Conservation (phyloP, 1,284 basidiomycete genomes). For the Retiboletus flavoniger region DNA sequence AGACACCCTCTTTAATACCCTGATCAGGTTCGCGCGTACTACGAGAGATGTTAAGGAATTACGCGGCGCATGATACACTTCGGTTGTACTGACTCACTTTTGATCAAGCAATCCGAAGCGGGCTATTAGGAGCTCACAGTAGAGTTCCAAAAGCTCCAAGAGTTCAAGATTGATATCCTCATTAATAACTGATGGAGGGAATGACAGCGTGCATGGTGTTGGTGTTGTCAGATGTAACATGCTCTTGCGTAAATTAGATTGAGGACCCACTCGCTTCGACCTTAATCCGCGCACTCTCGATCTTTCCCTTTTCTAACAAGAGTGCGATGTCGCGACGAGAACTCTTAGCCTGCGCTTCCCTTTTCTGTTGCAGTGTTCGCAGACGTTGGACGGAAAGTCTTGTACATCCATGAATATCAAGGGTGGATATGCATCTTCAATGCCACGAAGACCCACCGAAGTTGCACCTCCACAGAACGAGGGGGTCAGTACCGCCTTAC, state of each 20-base stretch:
- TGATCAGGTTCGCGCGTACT: conserved; percentile 84
- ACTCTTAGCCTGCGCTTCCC: conserved; percentile 86
- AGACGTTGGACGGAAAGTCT: conserved; percentile 91
- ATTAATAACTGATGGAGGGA: conserved; percentile 62
- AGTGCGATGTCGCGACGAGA: conserved; percentile 77
- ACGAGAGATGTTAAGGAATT: conserved; percentile 3
- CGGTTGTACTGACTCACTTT: conserved; percentile 48
- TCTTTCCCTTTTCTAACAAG: conserved; percentile 74
- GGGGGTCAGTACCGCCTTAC: conserved; percentile 6
- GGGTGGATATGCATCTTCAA: background rate
- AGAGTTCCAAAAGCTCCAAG: conserved; percentile 90
- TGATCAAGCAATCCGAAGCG: conserved; percentile 90
- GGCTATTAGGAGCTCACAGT: conserved; percentile 89
- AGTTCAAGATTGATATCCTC: conserved; percentile 86
- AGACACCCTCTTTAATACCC: conserved; percentile 72
- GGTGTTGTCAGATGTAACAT: conserved; percentile 7
- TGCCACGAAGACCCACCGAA: conserved; percentile 46
- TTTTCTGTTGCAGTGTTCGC: conserved; percentile 90
- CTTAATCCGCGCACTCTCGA: conserved; percentile 83
- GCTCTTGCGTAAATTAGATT: conserved; percentile 1
- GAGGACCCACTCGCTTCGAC: conserved; percentile 67
- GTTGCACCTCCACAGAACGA: conserved; percentile 53
- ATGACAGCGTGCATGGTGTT: background rate
- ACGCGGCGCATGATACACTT: background rate
- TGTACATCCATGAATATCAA: conserved; percentile 5